Evolutionary conservation across 2,329 filamentous ascomycete genomes (phyloP), one percentile per base, ranked within the genome.

Genomic region (Alternaria novae-zelandiae): DNA sequence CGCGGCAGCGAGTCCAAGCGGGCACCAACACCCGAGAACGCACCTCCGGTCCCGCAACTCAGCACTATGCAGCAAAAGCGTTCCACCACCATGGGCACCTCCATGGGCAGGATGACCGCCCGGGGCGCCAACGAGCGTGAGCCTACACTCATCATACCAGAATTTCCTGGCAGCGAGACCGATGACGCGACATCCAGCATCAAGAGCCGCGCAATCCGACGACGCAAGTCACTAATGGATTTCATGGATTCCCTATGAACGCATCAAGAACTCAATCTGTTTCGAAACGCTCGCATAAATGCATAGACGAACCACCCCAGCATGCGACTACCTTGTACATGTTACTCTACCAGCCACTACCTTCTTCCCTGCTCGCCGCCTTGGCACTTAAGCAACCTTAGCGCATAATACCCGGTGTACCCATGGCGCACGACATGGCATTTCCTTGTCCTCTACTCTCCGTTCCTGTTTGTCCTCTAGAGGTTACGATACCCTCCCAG

Each of bases 191-290:
- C 64, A 54, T 61, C 63, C 28, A 70, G 62, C 61, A 56, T 73
- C 51, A 79, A 76, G 63, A 67, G 67, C 47, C 70, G 72, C 44
- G 69, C 68, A 41, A 44, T 80, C 30, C 73, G 71, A 45, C 80
- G 80, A 71, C 71, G 78, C 47, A 80, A 78, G 65, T 79, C 77
- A 41, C 63, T 79, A 25, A 78, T 80, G 75, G 77, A 78, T 55
- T 69, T 79, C 54, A 70, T 78, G 49, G 61, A 65, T 53, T 69
- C 69, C 51, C 57, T 74, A 20, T 66, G 66, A 49, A 45, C 28
- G 51, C 65, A 57, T 58, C 17, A 47, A 25, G 36, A 30, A 45
- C 28, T 55, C 23, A 61, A 57, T 67, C 64, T 58, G 66, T 72
- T 73, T 70, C 69, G 59, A 68, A 65, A 57, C 60, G 25, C 49